Conservation (phyloP, 371 early-diverging fungal genomes). For the Mucor racemosus region DNA sequence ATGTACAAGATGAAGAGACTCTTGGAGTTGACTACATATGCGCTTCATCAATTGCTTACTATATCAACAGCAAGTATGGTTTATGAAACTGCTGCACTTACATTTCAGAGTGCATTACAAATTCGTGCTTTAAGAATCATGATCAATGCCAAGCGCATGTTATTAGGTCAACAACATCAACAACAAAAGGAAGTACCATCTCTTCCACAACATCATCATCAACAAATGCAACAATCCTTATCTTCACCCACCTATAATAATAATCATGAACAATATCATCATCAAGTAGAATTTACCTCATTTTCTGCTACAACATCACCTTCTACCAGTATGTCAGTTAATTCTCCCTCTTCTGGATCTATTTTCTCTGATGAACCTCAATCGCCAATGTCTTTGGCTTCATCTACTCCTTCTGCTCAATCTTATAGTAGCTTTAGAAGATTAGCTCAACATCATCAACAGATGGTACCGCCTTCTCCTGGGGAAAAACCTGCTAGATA, state of each 20-base stretch:
- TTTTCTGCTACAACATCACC: slow-evolving; percentile 52
- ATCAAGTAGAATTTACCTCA: slow-evolving; percentile 31
- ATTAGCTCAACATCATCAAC: not conserved
- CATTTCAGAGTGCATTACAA: slow-evolving; percentile 57
- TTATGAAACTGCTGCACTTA: slow-evolving; percentile 58
- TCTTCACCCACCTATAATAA: not conserved
- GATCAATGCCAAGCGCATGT: slow-evolving; percentile 45
- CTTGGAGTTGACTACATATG: slow-evolving; percentile 51
- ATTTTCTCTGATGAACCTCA: slow-evolving; percentile 52
- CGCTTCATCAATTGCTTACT: slow-evolving; percentile 61
- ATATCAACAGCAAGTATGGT: slow-evolving; percentile 64
- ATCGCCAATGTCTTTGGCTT: slow-evolving; percentile 37
- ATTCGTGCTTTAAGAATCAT: slow-evolving; percentile 56
- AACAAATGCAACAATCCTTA: not conserved
- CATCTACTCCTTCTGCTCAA: not conserved
- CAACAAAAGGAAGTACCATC: not conserved
- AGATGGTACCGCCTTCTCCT: slow-evolving; percentile 2
- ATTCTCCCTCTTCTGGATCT: slow-evolving; percentile 45
- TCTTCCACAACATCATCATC: slow-evolving; percentile 11
- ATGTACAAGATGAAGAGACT: slow-evolving; percentile 60
- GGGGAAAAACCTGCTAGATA: slow-evolving; percentile 6
- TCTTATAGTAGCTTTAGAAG: not conserved
- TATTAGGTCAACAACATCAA: slow-evolving; percentile 12
- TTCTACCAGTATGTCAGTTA: slow-evolving; percentile 47
- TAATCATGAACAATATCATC: not conserved